Evolutionary conservation across 495 filamentous ascomycete species (phyloP), one percentile per base, ranked within the genome.

Genomic region (Hyaloscypha finlandica): DNA sequence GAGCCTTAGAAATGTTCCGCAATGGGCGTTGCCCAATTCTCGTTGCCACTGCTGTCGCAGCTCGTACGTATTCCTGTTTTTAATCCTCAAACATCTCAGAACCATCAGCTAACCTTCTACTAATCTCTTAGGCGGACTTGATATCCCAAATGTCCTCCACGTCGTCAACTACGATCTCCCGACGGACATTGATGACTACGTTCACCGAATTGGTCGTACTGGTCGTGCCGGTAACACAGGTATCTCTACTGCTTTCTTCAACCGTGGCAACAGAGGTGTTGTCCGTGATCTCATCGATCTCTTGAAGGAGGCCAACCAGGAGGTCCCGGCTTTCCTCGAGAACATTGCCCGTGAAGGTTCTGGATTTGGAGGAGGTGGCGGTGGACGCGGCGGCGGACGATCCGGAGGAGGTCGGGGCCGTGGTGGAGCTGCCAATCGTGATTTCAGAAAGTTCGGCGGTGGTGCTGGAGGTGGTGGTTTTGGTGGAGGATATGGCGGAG

Each of bases 111-210:
- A 64, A 63, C 54, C 59, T 12, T 19, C 4, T 48, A 25, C 25
- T 25, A 25, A 25, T 25, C 25, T 25, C 29, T 25, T 8, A 60
- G 19, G 87, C 68, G 65, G 88, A 68, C 86, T 98, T 16, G 95
- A 99, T 87, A 98, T 99, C 68, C 95, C 95, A 37, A 98, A 99
- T 71, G 95, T 99, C 69, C 97, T 89, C 59, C 95, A 99, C 82
- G 96, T 99, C 67, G 88, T 99, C 84, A 99, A 98, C 84, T 99
- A 99, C 78, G 95, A 99, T 78, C 87, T 99, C 33, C 96, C 96
- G 64, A 98, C 93, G 59, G 96, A 99, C 75, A 97, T 99, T 72
- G 95, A 99, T 74, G 95, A 99, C 83, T 99, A 99, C 73, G 96
- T 99, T 65, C 95, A 99, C 81, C 92, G 95, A 78, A 99, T 98